Evolutionary conservation across 2,329 filamentous ascomycete genomes (phyloP).

Genomic region (Gnomoniopsis sp.): DNA sequence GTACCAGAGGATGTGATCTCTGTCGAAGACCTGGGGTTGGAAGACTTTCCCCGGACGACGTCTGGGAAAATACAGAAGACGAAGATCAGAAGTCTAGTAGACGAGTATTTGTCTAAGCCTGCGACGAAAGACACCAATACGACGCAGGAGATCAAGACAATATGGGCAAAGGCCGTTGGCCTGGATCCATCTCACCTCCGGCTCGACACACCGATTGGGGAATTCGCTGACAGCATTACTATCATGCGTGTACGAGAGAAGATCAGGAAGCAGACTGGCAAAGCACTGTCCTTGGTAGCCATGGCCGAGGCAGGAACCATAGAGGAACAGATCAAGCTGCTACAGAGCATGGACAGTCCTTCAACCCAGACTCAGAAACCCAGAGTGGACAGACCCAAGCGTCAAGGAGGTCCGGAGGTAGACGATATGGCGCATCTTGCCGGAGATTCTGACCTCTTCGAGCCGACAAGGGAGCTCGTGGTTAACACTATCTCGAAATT

Average conservation of each 20-base stretch:
- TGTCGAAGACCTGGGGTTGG: background rate
- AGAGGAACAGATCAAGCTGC: conserved; percentile 14
- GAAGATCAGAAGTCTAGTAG: background rate
- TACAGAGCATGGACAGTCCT: conserved; percentile 2
- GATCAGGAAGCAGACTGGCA: conserved; percentile 7
- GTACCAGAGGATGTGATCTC: conserved; percentile 9
- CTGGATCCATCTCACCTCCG: conserved; percentile 7
- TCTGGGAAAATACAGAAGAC: conserved; percentile 9
- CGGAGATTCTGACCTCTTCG: conserved; percentile 4
- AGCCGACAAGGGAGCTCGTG: conserved; percentile 10
- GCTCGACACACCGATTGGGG: conserved; percentile 1
- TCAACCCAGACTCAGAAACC: background rate
- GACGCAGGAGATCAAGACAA: conserved; percentile 1
- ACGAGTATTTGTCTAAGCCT: background rate
- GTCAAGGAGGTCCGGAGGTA: conserved; percentile 7
- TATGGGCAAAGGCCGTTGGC: conserved; percentile 12
- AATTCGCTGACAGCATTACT: conserved; percentile 10
- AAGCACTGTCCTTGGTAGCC: background rate
- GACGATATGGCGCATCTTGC: conserved; percentile 17
- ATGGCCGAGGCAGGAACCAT: conserved; percentile 15
- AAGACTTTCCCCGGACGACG: conserved; percentile 6
- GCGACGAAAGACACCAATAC: background rate
- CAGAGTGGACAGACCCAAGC: background rate
- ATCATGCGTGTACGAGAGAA: conserved; percentile 9
- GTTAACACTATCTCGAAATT: conserved; percentile 1